phyloP scores from a whole-genome alignment of 371 early-diverging fungal genomes.

The Basidiobolus meristosporus region DNA sequence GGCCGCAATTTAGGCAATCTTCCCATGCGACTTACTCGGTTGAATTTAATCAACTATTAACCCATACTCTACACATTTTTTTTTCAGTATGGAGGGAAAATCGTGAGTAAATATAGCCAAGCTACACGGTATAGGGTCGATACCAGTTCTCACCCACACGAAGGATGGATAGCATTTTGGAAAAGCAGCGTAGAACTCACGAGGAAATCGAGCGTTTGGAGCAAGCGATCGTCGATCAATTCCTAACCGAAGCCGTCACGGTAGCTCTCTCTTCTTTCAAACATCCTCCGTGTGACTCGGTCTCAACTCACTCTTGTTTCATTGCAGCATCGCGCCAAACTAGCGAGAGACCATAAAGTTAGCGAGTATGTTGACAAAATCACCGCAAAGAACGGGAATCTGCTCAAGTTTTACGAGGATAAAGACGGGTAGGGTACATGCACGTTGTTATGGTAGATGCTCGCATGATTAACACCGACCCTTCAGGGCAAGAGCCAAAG shows the following conservation, averaged over 20 bases:
- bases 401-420: slow-evolving; percentile 51
- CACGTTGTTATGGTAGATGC: too few species aligned
- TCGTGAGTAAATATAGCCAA: too few species aligned
- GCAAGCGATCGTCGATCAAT: slow-evolving; percentile 65
- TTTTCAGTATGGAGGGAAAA: too few species aligned
- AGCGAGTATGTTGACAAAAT: slow-evolving; percentile 51
- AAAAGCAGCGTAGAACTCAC: slow-evolving; percentile 32
- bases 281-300: slow-evolving; percentile 14
- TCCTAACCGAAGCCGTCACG: slow-evolving; percentile 48
- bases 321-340: slow-evolving; percentile 1
- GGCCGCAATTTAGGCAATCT: too few species aligned
- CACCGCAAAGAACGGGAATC: slow-evolving; percentile 29
- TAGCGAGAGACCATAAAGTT: slow-evolving; percentile 70
- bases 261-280: slow-evolving; percentile 2
- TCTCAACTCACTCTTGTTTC: slow-evolving; percentile 33
- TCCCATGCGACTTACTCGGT: too few species aligned
- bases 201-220: slow-evolving; percentile 89
- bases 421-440: slow-evolving; percentile 20
- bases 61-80: too few species aligned
- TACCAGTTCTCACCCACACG: not conserved
- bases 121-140: too few species aligned
- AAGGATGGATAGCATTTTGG: slow-evolving; percentile 10
- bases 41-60: too few species aligned
- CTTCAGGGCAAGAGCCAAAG: slow-evolving; percentile 28
- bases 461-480: too few species aligned